phyloP scores from a whole-genome alignment of 1,284 basidiomycete species.

The Pyrrhoderma noxium region DNA sequence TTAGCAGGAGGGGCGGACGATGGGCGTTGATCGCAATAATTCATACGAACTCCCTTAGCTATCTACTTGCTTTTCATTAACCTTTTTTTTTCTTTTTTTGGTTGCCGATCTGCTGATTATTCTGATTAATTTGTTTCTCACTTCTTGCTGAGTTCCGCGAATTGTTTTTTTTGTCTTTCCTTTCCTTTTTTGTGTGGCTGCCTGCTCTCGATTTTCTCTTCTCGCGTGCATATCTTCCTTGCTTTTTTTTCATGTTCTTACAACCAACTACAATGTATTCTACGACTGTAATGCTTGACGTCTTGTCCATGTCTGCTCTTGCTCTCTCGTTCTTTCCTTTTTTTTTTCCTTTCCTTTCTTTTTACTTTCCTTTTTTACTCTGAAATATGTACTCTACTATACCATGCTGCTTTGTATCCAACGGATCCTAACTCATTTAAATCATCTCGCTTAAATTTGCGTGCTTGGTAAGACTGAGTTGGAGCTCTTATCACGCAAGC shows the following conservation, averaged over 20 bases:
- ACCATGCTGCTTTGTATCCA: conserved; percentile 3
- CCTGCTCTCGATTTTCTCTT: conserved; percentile 4
- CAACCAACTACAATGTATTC: too few relatives aligned
- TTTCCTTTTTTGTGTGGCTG: conserved; percentile 3
- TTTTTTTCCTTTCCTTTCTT: background rate
- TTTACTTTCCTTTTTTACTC: background rate
- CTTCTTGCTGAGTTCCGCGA: background rate
- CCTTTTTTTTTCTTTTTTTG: background rate
- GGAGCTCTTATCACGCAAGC: too few relatives aligned
- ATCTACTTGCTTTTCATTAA: background rate
- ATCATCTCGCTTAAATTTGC: too few relatives aligned
- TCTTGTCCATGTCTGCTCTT: too few relatives aligned
- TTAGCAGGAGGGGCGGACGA: conserved; percentile 58
- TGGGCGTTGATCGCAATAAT: conserved; percentile 7
- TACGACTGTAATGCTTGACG: too few relatives aligned
- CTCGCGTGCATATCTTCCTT: background rate
- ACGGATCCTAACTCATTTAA: too few relatives aligned
- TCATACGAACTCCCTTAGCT: background rate
- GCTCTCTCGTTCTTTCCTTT: background rate
- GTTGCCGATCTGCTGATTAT: too few relatives aligned
- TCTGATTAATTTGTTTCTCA: too few relatives aligned
- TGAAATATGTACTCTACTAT: conserved; percentile 4
- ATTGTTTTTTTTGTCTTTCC: background rate
- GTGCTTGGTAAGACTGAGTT: too few relatives aligned
- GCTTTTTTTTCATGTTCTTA: background rate